Evolutionary conservation across 495 filamentous ascomycete species (phyloP), one percentile per base, ranked within the genome.

Genomic region (Aspergillus heteromorphus): DNA sequence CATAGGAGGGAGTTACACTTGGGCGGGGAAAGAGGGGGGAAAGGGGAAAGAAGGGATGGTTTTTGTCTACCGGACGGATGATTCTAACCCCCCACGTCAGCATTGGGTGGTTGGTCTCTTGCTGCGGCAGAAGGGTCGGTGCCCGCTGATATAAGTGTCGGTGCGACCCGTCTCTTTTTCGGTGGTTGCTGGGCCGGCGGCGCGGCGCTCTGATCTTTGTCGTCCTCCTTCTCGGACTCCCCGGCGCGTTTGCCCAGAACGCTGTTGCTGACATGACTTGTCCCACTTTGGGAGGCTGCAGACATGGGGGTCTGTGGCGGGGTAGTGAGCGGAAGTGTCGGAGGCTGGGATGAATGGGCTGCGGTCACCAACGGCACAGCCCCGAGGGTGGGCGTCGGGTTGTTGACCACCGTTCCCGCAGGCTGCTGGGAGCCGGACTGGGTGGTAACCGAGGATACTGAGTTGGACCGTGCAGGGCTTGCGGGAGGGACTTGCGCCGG

Each of bases 401-500:
- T 92, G 65, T 81, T 92, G 47, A 88, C 79, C 3, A 84, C 70
- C 16, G 64, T 53, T 14, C 61, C 63, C 1, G 57, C 38, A 8
- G 66, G 48, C 53, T 66, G 67, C 43, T 75, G 69, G 4, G 66
- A 48, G 29, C 78, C 75, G 14, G 73, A 70, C 50, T 76, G 71
- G 0, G 90, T 95, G 8, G 84, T 79, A 14, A 92, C 78, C n/a
- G 91, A 96, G 2, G 89, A 91, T 4, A 85, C 79, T 8, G 93
- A 96, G 56, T 87, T 95, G 1, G 91, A 92, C 38, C 92, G 77
- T 2, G 88, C 80, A 14, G 89, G 90, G 20, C 87, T 91, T 6
- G 56, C 20, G 74, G 19, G 77, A 62, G 17, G 82, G 73, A 41
- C 40, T 13, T 49, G 57, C 76, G 30, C 34, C 23, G 45, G 30